Evolutionary conservation across 768 basidiomycete genomes (phyloP).

Genomic region (Mycena kentingensis): DNA sequence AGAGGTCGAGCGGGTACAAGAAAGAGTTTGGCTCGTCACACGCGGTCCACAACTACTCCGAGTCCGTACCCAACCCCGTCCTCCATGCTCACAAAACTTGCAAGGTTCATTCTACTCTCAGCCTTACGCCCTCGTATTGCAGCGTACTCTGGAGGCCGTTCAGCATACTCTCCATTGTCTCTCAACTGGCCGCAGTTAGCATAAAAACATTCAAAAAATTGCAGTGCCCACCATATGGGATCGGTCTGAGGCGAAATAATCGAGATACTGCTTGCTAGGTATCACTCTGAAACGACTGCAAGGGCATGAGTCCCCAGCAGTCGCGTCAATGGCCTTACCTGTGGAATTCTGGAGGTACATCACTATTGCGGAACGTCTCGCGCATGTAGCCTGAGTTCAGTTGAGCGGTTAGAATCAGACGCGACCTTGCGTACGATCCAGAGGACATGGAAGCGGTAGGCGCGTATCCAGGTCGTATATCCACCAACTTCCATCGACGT

Average conservation of each 20-base stretch:
- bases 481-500: constrained; percentile 43
- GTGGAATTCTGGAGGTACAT: constrained; percentile 39
- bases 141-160: constrained; percentile 52
- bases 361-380: constrained; percentile 45
- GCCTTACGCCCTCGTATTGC: constrained; percentile 50
- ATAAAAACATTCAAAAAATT: constrained; percentile 9
- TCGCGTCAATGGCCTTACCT: constrained; percentile 39
- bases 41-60: not conserved
- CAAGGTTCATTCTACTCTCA: constrained; percentile 50
- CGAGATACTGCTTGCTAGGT: constrained; percentile 49
- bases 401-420: constrained; percentile 1
- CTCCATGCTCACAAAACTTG: constrained; percentile 60
- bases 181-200: not conserved
- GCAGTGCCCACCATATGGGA: constrained; percentile 66
- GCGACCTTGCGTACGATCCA: constrained; percentile 42
- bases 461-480: constrained; percentile 71
- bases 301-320: not conserved
- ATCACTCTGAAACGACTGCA: constrained; percentile 66
- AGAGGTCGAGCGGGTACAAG: constrained; percentile 22
- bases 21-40: not conserved
- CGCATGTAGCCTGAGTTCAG: constrained; percentile 44
- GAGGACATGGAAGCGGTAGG: constrained; percentile 52
- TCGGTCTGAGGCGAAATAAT: constrained; percentile 71
- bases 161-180: constrained; percentile 34
- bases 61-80: not conserved